These are phyloP conservation scores for Calcarisporium arbuscula DNA, from an alignment of 2,329 filamentous ascomycete genomes.

Conservation along the genomic window DNA sequence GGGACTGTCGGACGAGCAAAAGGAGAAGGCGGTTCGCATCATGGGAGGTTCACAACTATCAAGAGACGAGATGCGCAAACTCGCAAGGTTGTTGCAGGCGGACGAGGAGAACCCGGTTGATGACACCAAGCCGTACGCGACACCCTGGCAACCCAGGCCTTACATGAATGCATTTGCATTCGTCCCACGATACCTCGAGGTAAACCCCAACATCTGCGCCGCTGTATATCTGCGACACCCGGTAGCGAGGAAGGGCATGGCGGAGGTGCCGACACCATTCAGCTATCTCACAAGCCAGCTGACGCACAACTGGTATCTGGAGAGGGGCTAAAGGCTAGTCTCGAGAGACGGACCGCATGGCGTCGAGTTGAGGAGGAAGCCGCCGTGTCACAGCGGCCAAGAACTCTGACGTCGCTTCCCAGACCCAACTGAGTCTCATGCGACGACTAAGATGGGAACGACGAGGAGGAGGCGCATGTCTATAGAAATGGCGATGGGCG, in stretches of 20 bases:
- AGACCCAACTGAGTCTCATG: too few relatives aligned
- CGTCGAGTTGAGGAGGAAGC: conserved; percentile 5
- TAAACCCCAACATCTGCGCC: conserved; percentile 94
- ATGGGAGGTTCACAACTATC: conserved; percentile 28
- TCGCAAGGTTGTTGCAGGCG: conserved; percentile 52
- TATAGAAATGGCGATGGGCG: too few relatives aligned
- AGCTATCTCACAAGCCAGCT: conserved; percentile 62
- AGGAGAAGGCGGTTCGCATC: conserved; percentile 25
- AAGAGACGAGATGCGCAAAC: conserved; percentile 44
- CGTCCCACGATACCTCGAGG: conserved; percentile 90
- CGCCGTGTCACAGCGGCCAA: too few relatives aligned
- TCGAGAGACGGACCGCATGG: too few relatives aligned
- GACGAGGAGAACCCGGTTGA: conserved; percentile 74
- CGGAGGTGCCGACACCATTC: conserved; percentile 84
- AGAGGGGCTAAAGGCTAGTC: conserved; percentile 55
- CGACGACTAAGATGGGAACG: too few relatives aligned
- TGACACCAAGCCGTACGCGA: conserved; percentile 73
- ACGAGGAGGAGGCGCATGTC: too few relatives aligned
- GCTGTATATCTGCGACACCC: conserved; percentile 94
- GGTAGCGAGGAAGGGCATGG: conserved; percentile 72
- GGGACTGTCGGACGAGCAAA: conserved; percentile 23
- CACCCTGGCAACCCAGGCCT: conserved; percentile 80
- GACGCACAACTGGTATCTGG: conserved; percentile 91
- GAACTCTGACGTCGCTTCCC: too few relatives aligned
- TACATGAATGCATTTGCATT: conserved; percentile 93